A percentile compares a stretch with the other conserved stretches of the same genome.
Conservation (phyloP, 495 filamentous ascomycete species). For the Chaetomium fimeti region DNA sequence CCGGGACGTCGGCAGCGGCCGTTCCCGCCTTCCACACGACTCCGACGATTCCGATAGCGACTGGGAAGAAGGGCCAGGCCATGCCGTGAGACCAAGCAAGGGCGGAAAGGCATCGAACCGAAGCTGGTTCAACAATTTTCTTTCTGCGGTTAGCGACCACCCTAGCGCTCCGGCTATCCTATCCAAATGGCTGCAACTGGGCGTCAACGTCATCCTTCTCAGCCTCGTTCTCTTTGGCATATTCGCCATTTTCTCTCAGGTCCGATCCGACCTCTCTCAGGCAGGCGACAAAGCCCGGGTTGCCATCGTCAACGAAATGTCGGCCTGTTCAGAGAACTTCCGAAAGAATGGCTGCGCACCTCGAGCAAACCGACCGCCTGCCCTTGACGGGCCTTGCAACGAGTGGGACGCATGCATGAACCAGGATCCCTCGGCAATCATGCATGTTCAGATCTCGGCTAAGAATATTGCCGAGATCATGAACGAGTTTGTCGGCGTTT, state of each 20-base stretch:
- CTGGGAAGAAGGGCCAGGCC: conserved; percentile 27
- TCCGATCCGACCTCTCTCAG: conserved; percentile 72
- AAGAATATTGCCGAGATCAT: conserved; percentile 48
- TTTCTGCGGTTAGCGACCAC: conserved; percentile 70
- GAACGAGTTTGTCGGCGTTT: conserved; percentile 47
- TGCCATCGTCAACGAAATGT: conserved; percentile 69
- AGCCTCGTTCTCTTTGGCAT: conserved; percentile 66
- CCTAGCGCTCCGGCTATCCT: conserved; percentile 83
- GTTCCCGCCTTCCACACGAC: conserved; percentile 46
- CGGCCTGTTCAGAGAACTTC: conserved; percentile 66
- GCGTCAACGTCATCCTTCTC: conserved; percentile 73
- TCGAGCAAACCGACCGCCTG: conserved; percentile 59
- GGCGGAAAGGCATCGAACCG: conserved; percentile 26
- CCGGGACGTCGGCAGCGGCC: conserved; percentile 44
- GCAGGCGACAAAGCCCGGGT: conserved; percentile 62
- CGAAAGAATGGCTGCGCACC: conserved; percentile 68
- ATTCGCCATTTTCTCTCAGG: conserved; percentile 64
- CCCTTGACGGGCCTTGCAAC: conserved; percentile 68
- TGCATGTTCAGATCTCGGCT: conserved; percentile 43
- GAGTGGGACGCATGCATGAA: conserved; percentile 88
- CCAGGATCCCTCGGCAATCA: conserved; percentile 44
- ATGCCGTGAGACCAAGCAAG: conserved; percentile 33
- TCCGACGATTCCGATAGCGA: conserved; percentile 58
- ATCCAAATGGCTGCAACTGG: conserved; percentile 78
- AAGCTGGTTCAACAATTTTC: conserved; percentile 54